Conservation (phyloP, 2,329 filamentous ascomycete species). For the Xylaria sp. region DNA sequence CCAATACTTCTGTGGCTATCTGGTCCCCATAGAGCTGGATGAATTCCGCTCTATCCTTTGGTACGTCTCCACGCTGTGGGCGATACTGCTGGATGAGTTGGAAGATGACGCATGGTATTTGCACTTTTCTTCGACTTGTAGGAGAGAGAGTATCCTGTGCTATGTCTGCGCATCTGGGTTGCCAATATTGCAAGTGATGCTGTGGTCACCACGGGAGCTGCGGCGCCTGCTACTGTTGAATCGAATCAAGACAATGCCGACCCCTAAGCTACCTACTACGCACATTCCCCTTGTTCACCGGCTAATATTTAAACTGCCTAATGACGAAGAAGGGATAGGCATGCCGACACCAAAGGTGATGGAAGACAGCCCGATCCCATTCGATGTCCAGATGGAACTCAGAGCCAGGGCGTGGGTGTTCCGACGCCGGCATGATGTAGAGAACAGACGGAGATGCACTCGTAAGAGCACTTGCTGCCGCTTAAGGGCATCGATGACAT, state of each 20-base stretch:
- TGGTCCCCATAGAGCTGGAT: not conserved
- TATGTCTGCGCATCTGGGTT: not conserved
- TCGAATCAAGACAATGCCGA: not conserved
- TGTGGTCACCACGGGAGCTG: not conserved
- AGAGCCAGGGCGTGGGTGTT: not conserved
- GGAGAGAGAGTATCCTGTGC: not conserved
- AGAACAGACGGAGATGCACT: not conserved
- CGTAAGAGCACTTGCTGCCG: not conserved
- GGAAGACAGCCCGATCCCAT: not conserved
- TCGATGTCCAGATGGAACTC: not conserved
- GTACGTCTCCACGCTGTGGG: conserved; percentile 1
- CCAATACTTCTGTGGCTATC: not conserved
- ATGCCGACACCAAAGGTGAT: not conserved
- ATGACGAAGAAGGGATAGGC: too few relatives aligned
- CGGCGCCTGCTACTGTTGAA: not conserved
- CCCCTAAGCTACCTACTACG: too few relatives aligned
- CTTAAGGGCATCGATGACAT: too few relatives aligned
- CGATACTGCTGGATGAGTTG: not conserved
- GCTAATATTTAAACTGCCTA: too few relatives aligned
- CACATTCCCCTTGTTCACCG: too few relatives aligned
- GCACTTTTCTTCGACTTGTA: not conserved
- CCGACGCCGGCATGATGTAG: not conserved
- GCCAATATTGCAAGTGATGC: not conserved
- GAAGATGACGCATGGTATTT: not conserved
- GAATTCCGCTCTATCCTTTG: not conserved